Base-by-base conservation (phyloP, 768 basidiomycete genomes). In the Hygrophoropsis aurantiaca region DNA sequence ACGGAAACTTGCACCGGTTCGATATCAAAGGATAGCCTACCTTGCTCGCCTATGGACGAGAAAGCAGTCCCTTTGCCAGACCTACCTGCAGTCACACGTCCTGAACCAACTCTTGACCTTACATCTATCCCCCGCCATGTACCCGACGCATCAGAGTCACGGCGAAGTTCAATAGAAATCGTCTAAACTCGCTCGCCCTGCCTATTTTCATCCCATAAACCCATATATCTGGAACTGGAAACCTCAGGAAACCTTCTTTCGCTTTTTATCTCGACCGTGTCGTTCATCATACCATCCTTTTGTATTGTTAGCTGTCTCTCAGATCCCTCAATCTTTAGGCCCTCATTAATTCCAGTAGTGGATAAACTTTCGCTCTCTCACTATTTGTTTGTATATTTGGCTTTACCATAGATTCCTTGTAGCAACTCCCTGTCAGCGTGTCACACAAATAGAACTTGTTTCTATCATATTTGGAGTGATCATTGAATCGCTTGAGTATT, bases 281-380 rank as follows among this genome's bases (percentile, higher is more conserved):
- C 20, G 32, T 52, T 42, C 42, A 13, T 8, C 33, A 49, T 46
- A 41, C 44, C 8, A 21, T 49, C 44, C 24, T 51, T n/a, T 37
- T 64, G 65, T 67, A 65, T 67, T 58, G 43, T 36, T 66, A 65
- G 62, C 47, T 23, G 35, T 42, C 25, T 37, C 26, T 30, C 27
- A 13, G 27, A 30, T 7, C 40, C 4, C 20, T n/a, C 8, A 15
- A 40, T 34, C 34, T 32, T 32, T 54, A 19, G 27, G 18, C 42
- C 5, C 15, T 47, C 27, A 6, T 43, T 24, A 33, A 23, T 16
- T n/a, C 41, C 23, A 5, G 3, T 47, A 21, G 27, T 50, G 55
- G 52, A 58, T 60, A 60, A 58, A 60, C 47, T 35, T 39, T n/a
- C 40, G 20, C 34, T 15, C 26, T 55, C 55, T 61, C 40, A 39